Evolutionary conservation across 140 eudicot species (phyloP), one percentile per base, ranked within the genome.

Genomic region (Cichorium intybus): DNA sequence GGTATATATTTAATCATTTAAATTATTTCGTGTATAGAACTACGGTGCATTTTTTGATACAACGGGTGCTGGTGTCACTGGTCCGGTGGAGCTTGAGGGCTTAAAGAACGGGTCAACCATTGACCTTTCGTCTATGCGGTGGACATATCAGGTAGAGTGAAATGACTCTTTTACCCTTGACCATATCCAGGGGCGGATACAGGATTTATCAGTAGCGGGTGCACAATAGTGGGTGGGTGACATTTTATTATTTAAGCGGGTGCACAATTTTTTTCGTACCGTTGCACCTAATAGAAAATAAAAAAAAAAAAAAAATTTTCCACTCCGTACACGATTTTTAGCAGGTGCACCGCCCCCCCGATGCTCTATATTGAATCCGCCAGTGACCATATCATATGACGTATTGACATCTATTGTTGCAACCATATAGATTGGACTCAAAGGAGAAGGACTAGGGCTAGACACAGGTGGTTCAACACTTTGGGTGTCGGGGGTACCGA

Each of bases 11-110:
- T 60, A 14, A 60, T 74, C n/a, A n/a, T n/a, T n/a, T n/a, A n/a
- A n/a, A n/a, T n/a, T n/a, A n/a, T 24, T 52, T 17, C 17, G 23
- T 45, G 26, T 56, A 58, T 80, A 93, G 97, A 89, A 94, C 74
- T 94, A 89, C 63, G 97, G 99, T 74, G 95, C 95, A 31, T 84
- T 81, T 71, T 94, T 79, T 56, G 99, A 94, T 67, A 24, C 14
- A 66, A 9, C 5, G 5, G 97, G 95, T 14, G 96, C 99, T 4
- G 97, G 97, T 60, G 60, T 94, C 24, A 89, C 95, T 29, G 97
- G 99, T 64, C 97, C 99, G 10, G 95, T 94, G 71, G 77, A 80
- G 73, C 75, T 94, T 31, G 81, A 71, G 59, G 90, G 88, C 31
- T 75, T 66, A 34, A 51, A 34, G 14, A 81, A 74, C 24, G 95